phyloP scores from a whole-genome alignment of 164 flowering plant genomes.

The Vitis rupestris region DNA sequence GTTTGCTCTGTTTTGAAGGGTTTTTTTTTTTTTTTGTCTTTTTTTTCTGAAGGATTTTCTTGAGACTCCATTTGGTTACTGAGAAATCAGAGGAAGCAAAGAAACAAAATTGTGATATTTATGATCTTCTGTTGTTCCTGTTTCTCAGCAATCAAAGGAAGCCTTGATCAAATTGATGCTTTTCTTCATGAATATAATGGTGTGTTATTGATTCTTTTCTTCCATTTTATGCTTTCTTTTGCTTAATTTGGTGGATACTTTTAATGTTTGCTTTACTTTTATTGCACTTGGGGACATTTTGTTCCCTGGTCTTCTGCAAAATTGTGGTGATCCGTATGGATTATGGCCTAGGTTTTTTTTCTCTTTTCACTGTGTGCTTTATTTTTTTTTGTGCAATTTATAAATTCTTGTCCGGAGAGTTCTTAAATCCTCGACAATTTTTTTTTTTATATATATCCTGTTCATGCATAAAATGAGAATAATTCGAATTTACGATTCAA shows the following conservation, averaged over 20 bases:
- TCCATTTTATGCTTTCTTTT: not conserved
- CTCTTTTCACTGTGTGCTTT: not conserved
- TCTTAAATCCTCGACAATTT: too few species aligned
- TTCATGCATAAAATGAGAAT: too few species aligned
- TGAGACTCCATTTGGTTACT: not conserved
- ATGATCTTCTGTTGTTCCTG: not conserved
- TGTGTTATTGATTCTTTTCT: not conserved
- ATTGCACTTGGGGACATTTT: not conserved
- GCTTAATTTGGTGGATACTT: not conserved
- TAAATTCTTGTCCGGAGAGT: not conserved
- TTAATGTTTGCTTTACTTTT: not conserved
- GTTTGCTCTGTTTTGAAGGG: too few species aligned
- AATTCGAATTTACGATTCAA: too few species aligned
- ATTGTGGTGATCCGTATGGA: slow-evolving; percentile 27
- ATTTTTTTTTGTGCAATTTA: not conserved
- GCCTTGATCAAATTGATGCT: not conserved
- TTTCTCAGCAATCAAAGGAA: not conserved
- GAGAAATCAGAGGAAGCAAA: not conserved
- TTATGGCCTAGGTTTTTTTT: slow-evolving; percentile 28
- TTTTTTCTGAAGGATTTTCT: not conserved
- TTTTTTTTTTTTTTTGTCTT: not conserved
- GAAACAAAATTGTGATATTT: not conserved
- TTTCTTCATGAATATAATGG: not conserved
- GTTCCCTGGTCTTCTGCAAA: not conserved
- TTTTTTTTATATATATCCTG: not conserved